phyloP scores from a whole-genome alignment of 2,329 filamentous ascomycete species.

The Talaromyces piceae region DNA sequence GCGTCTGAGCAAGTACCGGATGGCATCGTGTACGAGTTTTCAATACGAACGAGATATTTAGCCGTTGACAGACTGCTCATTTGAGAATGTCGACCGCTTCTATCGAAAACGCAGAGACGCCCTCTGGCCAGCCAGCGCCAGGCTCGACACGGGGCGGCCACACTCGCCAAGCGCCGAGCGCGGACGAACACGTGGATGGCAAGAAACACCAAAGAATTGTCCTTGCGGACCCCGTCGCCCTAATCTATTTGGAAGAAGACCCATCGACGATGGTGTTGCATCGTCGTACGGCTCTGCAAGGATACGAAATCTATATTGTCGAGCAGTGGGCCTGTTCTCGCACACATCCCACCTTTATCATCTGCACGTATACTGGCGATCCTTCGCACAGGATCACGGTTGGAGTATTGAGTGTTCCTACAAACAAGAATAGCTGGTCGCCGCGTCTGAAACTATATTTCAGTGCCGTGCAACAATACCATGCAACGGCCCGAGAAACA shows the following conservation, averaged over 20 bases:
- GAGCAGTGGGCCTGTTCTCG: slow-evolving; percentile 98
- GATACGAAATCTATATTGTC: slow-evolving; percentile 89
- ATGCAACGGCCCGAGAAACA: slow-evolving; percentile 77
- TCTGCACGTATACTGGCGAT: slow-evolving; percentile 89
- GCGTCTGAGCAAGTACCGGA: slow-evolving; percentile 16
- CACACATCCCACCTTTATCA: slow-evolving; percentile 79
- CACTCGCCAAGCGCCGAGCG: slow-evolving; percentile 12
- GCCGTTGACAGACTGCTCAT: not conserved
- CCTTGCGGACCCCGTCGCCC: slow-evolving; percentile 59
- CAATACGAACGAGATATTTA: slow-evolving; percentile 11
- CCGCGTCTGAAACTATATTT: slow-evolving; percentile 74
- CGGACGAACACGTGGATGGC: slow-evolving; percentile 15
- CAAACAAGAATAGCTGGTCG: slow-evolving; percentile 73
- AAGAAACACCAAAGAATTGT: slow-evolving; percentile 51
- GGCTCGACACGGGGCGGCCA: slow-evolving; percentile 23
- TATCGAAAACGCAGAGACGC: slow-evolving; percentile 18
- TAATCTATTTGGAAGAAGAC: slow-evolving; percentile 79
- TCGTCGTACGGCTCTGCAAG: slow-evolving; percentile 60
- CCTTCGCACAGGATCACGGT: slow-evolving; percentile 68
- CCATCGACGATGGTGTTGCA: slow-evolving; percentile 66
- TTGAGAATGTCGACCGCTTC: slow-evolving; percentile 13
- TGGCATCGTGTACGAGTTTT: not conserved
- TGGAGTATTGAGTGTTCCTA: slow-evolving; percentile 72
- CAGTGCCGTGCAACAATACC: slow-evolving; percentile 73
- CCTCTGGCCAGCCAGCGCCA: slow-evolving; percentile 16